A percentile compares a stretch with the other conserved stretches of the same genome.
These are phyloP conservation scores for Suhomyces terraborum DNA, from an alignment of 1,139 yeast species.

Conservation along the genomic window DNA sequence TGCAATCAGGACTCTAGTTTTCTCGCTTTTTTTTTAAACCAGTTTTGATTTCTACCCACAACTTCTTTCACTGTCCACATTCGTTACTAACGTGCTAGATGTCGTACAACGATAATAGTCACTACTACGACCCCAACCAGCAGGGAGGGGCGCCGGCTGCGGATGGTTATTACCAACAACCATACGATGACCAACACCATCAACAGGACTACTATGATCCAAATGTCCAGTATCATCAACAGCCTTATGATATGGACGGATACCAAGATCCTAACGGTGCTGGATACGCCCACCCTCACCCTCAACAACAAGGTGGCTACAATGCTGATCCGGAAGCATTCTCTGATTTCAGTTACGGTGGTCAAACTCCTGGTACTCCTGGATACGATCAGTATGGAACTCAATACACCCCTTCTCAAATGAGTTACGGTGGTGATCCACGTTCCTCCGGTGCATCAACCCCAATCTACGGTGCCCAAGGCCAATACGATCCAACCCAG, in stretches of 20 bases:
- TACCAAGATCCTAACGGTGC: conserved; percentile 37
- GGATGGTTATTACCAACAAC: conserved; percentile 53
- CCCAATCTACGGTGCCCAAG: conserved; percentile 77
- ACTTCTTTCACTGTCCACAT: conserved; percentile 12
- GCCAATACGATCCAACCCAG: conserved; percentile 67
- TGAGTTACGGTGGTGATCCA: conserved; percentile 75
- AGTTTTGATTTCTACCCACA: conserved; percentile 8
- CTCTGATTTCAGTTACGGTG: conserved; percentile 69
- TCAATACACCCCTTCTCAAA: conserved; percentile 78
- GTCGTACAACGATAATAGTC: conserved; percentile 55
- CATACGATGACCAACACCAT: conserved; percentile 35
- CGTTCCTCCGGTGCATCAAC: conserved; percentile 94
- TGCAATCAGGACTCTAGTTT: conserved; percentile 13
- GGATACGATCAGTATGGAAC: conserved; percentile 79
- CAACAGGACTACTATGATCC: conserved; percentile 46
- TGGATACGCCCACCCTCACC: conserved; percentile 30
- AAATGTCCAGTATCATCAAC: conserved; percentile 56
- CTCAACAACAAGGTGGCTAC: conserved; percentile 44
- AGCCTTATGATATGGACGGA: conserved; percentile 52
- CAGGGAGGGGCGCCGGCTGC: conserved; percentile 34
- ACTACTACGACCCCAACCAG: conserved; percentile 51
- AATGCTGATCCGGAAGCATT: conserved; percentile 72
- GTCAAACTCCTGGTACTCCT: conserved; percentile 66
- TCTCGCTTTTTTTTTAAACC: conserved; percentile 11
- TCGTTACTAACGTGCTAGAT: conserved; percentile 28